phyloP scores from a whole-genome alignment of 2,329 filamentous ascomycete genomes.

The Sporothrix brasiliensis region DNA sequence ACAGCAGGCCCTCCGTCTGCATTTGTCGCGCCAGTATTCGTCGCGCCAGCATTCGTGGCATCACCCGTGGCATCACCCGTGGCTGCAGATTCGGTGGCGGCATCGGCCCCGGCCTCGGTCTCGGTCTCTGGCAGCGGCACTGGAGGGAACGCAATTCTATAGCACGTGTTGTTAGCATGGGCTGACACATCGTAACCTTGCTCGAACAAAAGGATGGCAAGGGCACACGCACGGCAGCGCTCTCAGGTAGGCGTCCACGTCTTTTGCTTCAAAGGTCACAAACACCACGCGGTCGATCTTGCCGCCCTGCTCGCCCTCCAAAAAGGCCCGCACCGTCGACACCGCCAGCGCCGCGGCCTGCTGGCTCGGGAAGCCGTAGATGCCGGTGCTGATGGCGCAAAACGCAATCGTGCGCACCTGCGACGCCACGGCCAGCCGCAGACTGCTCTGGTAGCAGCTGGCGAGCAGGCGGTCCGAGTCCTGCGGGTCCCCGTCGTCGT shows the following conservation, averaged over 20 bases:
- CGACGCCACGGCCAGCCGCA: constrained; percentile 71
- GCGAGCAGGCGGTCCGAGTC: constrained; percentile 54
- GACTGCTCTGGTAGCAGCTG: constrained; percentile 69
- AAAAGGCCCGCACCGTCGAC: constrained; percentile 57
- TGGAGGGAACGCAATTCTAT: constrained; percentile 13
- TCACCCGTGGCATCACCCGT: not conserved
- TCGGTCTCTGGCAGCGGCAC: not conserved
- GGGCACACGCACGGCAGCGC: constrained; percentile 69
- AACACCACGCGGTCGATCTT: constrained; percentile 77
- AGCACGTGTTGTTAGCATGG: not conserved
- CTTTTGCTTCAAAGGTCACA: constrained; percentile 79
- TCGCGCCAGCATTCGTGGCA: not conserved
- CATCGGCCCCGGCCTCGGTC: not conserved
- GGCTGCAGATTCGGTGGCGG: not conserved
- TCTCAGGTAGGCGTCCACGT: constrained; percentile 71
- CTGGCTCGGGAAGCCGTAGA: constrained; percentile 81
- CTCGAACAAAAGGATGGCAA: not conserved
- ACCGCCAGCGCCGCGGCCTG: constrained; percentile 75
- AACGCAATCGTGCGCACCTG: constrained; percentile 72
- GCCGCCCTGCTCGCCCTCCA: constrained; percentile 51
- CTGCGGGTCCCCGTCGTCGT: constrained; percentile 50
- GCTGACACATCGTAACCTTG: no score
- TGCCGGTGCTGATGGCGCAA: constrained; percentile 79
- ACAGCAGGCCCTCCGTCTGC: not conserved
- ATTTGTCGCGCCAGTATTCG: no score